Conservation (phyloP, 2,329 filamentous ascomycete genomes). For the Stenocarpella maydis region DNA sequence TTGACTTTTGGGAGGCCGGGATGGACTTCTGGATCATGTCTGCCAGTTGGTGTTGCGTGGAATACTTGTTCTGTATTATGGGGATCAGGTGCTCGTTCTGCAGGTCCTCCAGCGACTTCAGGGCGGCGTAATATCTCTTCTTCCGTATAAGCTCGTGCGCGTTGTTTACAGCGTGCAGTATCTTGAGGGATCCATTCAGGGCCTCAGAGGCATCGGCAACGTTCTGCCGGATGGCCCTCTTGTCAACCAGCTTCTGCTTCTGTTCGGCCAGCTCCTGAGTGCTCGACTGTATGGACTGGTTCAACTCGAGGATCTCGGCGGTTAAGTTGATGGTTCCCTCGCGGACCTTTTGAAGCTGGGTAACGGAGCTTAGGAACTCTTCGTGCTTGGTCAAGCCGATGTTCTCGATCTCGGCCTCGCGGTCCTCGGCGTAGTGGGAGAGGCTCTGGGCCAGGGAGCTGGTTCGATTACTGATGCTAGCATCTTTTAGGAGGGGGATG, state of each 20-base stretch:
- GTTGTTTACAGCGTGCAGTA: constrained; percentile 90
- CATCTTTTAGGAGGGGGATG: constrained; percentile 93
- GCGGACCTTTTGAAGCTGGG: constrained; percentile 89
- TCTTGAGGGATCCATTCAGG: constrained; percentile 88
- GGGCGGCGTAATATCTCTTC: constrained; percentile 94
- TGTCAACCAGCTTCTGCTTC: constrained; percentile 94
- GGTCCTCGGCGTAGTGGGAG: constrained; percentile 82
- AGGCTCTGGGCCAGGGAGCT: constrained; percentile 79
- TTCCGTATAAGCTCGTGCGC: constrained; percentile 90
- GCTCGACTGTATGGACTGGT: constrained; percentile 92
- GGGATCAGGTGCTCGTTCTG: constrained; percentile 90
- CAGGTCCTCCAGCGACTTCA: constrained; percentile 92
- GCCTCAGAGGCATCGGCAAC: constrained; percentile 92
- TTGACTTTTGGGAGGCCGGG: constrained; percentile 88
- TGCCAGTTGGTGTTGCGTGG: constrained; percentile 93
- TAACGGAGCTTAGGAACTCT: constrained; percentile 93
- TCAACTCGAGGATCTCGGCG: constrained; percentile 88
- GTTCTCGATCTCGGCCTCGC: constrained; percentile 89
- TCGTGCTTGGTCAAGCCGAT: constrained; percentile 97
- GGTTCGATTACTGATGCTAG: constrained; percentile 76
- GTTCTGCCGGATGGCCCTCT: constrained; percentile 89
- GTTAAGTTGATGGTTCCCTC: constrained; percentile 91
- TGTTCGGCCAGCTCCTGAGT: constrained; percentile 94
- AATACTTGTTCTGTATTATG: constrained; percentile 79
- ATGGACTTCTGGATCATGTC: constrained; percentile 97